Conservation (phyloP, 2,329 filamentous ascomycete species). For the Aspergillus brasiliensis region DNA sequence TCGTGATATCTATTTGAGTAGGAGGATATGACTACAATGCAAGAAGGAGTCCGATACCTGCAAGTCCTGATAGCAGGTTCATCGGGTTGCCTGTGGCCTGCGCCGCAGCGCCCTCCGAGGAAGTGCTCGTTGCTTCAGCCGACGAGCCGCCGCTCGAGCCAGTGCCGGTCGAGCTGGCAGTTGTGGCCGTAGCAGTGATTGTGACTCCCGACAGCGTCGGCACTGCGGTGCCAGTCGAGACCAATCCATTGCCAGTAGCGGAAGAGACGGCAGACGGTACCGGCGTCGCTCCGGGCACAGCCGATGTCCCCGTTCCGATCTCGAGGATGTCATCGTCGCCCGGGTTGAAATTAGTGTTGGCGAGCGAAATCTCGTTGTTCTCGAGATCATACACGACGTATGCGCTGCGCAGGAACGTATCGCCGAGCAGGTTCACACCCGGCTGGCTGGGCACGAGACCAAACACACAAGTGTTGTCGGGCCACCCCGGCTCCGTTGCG, state of each 20-base stretch:
- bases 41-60: constrained; percentile 23
- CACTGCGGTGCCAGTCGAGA: background rate
- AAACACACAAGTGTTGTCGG: constrained; percentile 59
- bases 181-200: background rate
- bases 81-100: constrained; percentile 17
- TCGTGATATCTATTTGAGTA: background rate
- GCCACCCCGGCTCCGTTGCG: constrained; percentile 48
- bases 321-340: constrained; percentile 53
- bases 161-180: constrained; percentile 7
- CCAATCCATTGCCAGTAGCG: constrained; percentile 2
- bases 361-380: constrained; percentile 71
- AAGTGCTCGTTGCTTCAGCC: background rate
- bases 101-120: constrained; percentile 14
- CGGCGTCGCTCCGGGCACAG: constrained; percentile 54
- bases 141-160: constrained; percentile 6
- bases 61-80: constrained; percentile 22
- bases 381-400: constrained; percentile 75
- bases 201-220: background rate
- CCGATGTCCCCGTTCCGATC: constrained; percentile 50
- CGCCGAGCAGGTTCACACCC: constrained; percentile 66
- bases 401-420: constrained; percentile 73
- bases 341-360: constrained; percentile 66
- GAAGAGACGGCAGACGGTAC: constrained; percentile 4
- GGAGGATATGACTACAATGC: constrained; percentile 10
- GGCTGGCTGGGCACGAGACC: constrained; percentile 58